Evolutionary conservation across 306 rosid species (phyloP).

Genomic region (Begonia masoniana): DNA sequence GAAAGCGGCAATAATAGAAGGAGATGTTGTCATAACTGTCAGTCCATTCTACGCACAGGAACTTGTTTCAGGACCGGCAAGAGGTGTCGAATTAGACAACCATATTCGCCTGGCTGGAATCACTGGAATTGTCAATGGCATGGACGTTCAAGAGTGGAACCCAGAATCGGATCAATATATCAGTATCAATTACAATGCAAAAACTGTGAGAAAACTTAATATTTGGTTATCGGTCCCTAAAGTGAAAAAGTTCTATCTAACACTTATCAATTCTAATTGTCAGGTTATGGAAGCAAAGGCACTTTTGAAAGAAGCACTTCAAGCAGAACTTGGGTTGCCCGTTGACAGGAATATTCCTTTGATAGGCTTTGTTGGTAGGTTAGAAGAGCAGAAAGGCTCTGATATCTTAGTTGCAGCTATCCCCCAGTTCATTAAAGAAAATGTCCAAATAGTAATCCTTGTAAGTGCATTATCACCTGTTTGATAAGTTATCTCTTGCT

Average conservation of each 20-base stretch:
- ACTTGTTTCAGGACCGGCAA: slow-evolving; percentile 27
- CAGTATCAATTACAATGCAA: slow-evolving; percentile 20
- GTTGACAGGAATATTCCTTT: slow-evolving; percentile 63
- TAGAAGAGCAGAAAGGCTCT: slow-evolving; percentile 97
- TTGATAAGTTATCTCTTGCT: not conserved
- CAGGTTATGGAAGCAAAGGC: slow-evolving; percentile 63
- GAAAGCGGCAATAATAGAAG: slow-evolving; percentile 32
- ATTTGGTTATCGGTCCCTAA: not conserved
- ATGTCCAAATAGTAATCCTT: slow-evolving; percentile 70
- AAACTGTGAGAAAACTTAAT: slow-evolving; percentile 17
- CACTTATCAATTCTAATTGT: slow-evolving; percentile 1
- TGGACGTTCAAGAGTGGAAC: slow-evolving; percentile 46
- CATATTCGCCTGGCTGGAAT: slow-evolving; percentile 18
- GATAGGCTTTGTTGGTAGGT: slow-evolving; percentile 81
- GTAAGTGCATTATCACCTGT: slow-evolving; percentile 26
- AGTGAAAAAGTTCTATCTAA: not conserved
- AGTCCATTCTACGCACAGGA: slow-evolving; percentile 37
- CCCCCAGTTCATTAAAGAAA: slow-evolving; percentile 38
- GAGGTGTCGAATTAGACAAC: slow-evolving; percentile 31
- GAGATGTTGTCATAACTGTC: slow-evolving; percentile 28
- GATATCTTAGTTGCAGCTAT: slow-evolving; percentile 84
- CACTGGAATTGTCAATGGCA: slow-evolving; percentile 32
- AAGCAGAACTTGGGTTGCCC: slow-evolving; percentile 91
- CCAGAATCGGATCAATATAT: slow-evolving; percentile 26
- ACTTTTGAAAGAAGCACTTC: slow-evolving; percentile 78